phyloP scores from a whole-genome alignment of 2,329 filamentous ascomycete genomes.

The Ophiosphaerella herpotricha region DNA sequence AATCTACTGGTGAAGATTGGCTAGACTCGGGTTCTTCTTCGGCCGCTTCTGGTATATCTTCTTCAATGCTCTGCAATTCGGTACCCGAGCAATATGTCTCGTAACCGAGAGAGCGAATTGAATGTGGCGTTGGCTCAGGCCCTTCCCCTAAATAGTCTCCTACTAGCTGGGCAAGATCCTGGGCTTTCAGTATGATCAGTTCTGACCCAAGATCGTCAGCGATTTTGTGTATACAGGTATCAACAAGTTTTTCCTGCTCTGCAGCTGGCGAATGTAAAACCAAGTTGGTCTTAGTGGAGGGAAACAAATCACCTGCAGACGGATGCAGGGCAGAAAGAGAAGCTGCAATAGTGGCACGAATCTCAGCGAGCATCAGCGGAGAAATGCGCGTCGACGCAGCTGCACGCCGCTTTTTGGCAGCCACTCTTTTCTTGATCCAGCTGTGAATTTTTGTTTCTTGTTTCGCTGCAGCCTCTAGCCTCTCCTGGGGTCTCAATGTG shows the following conservation, averaged over 20 bases:
- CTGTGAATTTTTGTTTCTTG: constrained; percentile 19
- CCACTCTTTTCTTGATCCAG: constrained; percentile 19
- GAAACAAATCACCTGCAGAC: constrained; percentile 50
- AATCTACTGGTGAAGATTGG: constrained; percentile 17
- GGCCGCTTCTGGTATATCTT: constrained; percentile 30
- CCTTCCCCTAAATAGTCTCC: constrained; percentile 72
- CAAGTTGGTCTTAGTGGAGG: constrained; percentile 59
- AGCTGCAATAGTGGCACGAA: constrained; percentile 57
- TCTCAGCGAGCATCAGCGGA: constrained; percentile 46
- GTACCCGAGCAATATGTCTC: constrained; percentile 56
- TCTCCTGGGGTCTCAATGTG: constrained; percentile 10
- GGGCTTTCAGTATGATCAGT: constrained; percentile 69
- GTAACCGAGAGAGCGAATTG: constrained; percentile 57
- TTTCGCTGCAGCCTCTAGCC: constrained; percentile 16
- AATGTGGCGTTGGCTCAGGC: constrained; percentile 53
- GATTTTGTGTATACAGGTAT: constrained; percentile 65
- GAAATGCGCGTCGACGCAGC: constrained; percentile 23
- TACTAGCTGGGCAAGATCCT: constrained; percentile 70
- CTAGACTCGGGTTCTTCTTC: constrained; percentile 47
- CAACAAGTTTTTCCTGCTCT: constrained; percentile 59
- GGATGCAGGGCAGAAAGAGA: constrained; percentile 48
- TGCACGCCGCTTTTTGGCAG: constrained; percentile 16
- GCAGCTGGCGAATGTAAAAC: constrained; percentile 64
- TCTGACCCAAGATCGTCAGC: constrained; percentile 68
- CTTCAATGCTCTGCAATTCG: constrained; percentile 28